Base-by-base conservation (phyloP, 2,329 filamentous ascomycete genomes). In the Colletotrichum aenigma region DNA sequence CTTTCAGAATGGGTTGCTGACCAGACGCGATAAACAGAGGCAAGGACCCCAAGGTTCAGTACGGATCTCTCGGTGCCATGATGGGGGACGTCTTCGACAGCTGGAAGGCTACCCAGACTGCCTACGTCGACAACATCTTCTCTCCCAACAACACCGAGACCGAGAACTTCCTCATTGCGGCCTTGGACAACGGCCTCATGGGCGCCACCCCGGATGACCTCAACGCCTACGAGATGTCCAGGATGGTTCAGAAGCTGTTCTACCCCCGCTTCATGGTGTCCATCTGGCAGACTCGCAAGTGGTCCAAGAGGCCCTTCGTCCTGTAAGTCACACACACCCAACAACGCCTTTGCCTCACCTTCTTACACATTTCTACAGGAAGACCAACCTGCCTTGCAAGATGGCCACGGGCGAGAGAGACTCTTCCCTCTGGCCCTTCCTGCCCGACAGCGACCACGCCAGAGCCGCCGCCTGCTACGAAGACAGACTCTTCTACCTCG, bases 121-220 rank as follows among this genome's bases (percentile, higher is more conserved):
- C 43, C 18, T 67, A 32, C 18, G 18, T 71, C 62, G 15, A 68
- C 4, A 60, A 30, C 2, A 60, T 71, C 5, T 71, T 71, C 34
- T 58, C 24, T 6, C 62, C 62, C 4, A 67, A 38, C 7, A 34
- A 71, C 48, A 58, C 24, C 6, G 52, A 30, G 3, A 67, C 62
- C 9, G 32, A 43, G 9, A 66, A 34, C 32, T 71, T 26, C 52
- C 18, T 71, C 30, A 30, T 24, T 5, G 48, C 70, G 13, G n/a
- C 70, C 1, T 1, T 71, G n/a, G 70, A 71, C n/a, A 71, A 71
- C 48, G 70, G 70, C n/a, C 32, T 71, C 4, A 71, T 71, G 70
- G 10, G 18, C 1, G 52, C 18, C 4, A 34, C 52, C 7, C 70
- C 70, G 3, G 70, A 71, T 24, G 62, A 71, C 7, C 9, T 71